phyloP scores from a whole-genome alignment of 1,139 yeast species.

The Pneumocystis jirovecii region DNA sequence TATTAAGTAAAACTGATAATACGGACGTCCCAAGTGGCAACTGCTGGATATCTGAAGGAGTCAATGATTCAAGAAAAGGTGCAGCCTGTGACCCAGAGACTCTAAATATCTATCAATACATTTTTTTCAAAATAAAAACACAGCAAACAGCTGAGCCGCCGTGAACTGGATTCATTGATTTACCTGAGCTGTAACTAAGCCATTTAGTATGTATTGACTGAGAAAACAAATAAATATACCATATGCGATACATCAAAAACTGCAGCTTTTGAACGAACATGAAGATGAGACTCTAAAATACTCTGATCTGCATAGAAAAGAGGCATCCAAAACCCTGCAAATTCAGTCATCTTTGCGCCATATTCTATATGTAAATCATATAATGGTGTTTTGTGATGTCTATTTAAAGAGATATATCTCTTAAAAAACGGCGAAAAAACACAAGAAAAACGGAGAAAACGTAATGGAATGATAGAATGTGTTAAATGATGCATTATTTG shows the following conservation, averaged over 20 bases:
- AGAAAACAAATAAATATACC: conserved; percentile 53
- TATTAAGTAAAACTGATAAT: conserved; percentile 62
- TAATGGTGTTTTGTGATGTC: conserved; percentile 51
- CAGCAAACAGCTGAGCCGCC: no score
- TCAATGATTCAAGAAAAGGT: conserved; percentile 57
- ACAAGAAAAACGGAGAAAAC: neutral
- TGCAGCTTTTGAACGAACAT: conserved; percentile 84
- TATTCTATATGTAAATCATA: conserved; percentile 61
- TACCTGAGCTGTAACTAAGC: neutral
- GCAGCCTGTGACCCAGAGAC: conserved; percentile 54
- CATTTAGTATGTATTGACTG: neutral
- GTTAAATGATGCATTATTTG: no score
- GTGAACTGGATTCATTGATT: neutral
- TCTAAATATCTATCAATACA: conserved; percentile 13
- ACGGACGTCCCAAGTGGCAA: conserved; percentile 50
- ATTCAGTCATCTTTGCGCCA: conserved; percentile 87
- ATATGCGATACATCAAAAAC: conserved; percentile 92
- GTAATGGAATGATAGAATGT: no score
- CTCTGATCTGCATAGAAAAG: conserved; percentile 61
- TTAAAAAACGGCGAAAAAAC: neutral
- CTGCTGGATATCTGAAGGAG: conserved; percentile 63
- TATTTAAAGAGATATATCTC: neutral
- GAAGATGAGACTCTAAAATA: conserved; percentile 82
- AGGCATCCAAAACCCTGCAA: conserved; percentile 93
- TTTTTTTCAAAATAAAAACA: no score